A percentile compares a stretch with the other conserved stretches of the same genome.
Evolutionary conservation across 192 early-diverging fungal genomes (phyloP).

Genomic region (Backusella mclennaniae): DNA sequence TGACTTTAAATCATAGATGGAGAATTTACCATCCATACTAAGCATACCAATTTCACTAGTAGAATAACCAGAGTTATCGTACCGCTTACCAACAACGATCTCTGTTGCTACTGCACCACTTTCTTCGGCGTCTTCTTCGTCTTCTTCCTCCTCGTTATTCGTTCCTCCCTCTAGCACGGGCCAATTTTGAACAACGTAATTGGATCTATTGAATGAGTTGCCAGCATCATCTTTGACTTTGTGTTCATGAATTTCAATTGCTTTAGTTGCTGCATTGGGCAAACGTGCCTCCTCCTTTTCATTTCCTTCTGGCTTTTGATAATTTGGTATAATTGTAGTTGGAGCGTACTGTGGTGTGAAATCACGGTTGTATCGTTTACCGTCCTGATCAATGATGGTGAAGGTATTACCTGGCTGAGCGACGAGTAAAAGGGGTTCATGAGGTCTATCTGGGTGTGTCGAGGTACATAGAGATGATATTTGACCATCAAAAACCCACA

Average conservation of each 20-base stretch:
- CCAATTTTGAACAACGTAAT: constrained; percentile 33
- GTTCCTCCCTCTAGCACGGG: constrained; percentile 28
- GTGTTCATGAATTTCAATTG: neutral
- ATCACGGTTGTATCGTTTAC: constrained; percentile 34
- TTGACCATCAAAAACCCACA: constrained; percentile 57
- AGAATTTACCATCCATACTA: constrained; percentile 60
- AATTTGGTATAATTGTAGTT: neutral
- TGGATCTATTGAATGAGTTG: constrained; percentile 20
- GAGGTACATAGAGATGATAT: constrained; percentile 50
- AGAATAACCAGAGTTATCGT: constrained; percentile 19
- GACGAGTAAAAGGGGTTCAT: constrained; percentile 46
- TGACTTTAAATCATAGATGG: constrained; percentile 44
- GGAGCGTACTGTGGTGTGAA: constrained; percentile 29
- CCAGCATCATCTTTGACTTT: neutral
- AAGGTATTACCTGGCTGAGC: constrained; percentile 54
- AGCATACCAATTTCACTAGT: constrained; percentile 44
- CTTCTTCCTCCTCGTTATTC: constrained; percentile 11
- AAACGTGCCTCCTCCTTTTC: neutral
- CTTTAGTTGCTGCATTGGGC: neutral
- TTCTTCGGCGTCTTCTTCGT: neutral
- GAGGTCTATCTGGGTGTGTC: constrained; percentile 36
- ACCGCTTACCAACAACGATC: constrained; percentile 43
- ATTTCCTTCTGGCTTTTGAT: neutral
- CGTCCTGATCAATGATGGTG: constrained; percentile 42
- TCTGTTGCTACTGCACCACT: constrained; percentile 44